phyloP scores from a whole-genome alignment of 2,329 filamentous ascomycete species.

The Aspergillus udagawae region DNA sequence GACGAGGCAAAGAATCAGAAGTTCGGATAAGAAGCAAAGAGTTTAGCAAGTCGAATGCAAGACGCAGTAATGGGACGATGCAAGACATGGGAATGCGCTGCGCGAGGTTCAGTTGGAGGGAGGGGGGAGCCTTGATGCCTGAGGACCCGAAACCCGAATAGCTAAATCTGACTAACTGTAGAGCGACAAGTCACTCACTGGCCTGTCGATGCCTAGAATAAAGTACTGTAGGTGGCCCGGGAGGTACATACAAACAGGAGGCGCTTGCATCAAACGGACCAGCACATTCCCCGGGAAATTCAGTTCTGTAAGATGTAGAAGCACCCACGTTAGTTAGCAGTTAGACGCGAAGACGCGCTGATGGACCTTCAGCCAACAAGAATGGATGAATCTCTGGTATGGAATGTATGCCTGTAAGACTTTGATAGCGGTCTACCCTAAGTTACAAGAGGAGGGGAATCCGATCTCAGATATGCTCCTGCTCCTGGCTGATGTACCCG shows the following conservation, averaged over 20 bases:
- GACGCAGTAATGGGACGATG: constrained; percentile 7
- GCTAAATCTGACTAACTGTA: constrained; percentile 6
- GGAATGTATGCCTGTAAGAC: neutral
- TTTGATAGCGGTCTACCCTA: neutral
- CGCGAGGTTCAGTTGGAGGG: constrained; percentile 5
- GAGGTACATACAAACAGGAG: constrained; percentile 3
- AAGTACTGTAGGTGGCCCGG: constrained; percentile 7
- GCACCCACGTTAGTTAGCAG: neutral
- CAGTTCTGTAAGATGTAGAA: neutral
- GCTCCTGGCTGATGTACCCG: too few species aligned
- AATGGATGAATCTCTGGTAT: neutral
- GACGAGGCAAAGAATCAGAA: constrained; percentile 1
- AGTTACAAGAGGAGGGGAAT: neutral
- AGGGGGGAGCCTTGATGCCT: constrained; percentile 12
- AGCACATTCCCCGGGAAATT: neutral
- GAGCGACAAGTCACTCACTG: constrained; percentile 14
- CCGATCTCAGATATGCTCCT: neutral
- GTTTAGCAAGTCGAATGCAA: constrained; percentile 6
- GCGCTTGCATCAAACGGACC: constrained; percentile 12
- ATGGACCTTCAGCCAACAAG: neutral
- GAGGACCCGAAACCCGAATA: constrained; percentile 9
- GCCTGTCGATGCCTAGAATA: neutral
- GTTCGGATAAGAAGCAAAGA: constrained; percentile 3
- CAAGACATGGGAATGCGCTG: constrained; percentile 10
- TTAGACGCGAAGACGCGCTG: neutral